Evolutionary conservation across 106 monocot species (phyloP).

Genomic region (Apostasia shenzhenica): DNA sequence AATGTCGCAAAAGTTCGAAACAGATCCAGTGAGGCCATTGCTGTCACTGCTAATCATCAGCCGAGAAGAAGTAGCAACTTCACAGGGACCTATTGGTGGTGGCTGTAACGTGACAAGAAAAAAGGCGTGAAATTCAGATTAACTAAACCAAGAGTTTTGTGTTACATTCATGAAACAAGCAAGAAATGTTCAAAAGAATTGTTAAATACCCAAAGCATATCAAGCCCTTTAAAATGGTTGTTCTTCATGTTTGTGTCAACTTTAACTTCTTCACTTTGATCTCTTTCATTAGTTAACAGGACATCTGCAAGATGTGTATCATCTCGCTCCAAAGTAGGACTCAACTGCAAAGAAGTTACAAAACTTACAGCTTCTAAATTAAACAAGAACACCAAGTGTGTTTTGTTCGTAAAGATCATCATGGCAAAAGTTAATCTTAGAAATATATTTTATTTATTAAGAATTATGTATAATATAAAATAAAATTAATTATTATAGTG

Average conservation of each 20-base stretch:
- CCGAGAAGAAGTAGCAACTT: neutral
- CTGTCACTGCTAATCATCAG: conserved; percentile 1
- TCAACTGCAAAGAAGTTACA: conserved; percentile 4
- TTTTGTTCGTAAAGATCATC: too few species aligned
- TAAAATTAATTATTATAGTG: too few species aligned
- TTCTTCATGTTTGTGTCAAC: neutral
- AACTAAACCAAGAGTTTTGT: neutral
- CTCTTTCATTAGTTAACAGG: neutral
- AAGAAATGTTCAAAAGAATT: neutral
- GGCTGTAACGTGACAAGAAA: conserved; percentile 1
- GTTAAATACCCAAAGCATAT: conserved; percentile 5
- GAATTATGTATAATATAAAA: too few species aligned
- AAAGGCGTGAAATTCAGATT: neutral
- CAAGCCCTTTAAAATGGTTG: conserved; percentile 2
- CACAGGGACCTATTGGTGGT: neutral
- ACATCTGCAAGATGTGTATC: neutral
- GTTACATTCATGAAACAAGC: too few species aligned
- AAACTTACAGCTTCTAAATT: neutral
- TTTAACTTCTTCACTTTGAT: neutral
- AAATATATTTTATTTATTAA: too few species aligned
- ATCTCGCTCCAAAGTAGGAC: conserved; percentile 1
- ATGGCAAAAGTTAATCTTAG: too few species aligned
- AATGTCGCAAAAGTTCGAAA: neutral
- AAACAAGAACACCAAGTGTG: too few species aligned
- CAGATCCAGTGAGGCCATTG: conserved; percentile 7